Conservation (phyloP, 2,329 filamentous ascomycete species). For the Pseudocercospora ulei region DNA sequence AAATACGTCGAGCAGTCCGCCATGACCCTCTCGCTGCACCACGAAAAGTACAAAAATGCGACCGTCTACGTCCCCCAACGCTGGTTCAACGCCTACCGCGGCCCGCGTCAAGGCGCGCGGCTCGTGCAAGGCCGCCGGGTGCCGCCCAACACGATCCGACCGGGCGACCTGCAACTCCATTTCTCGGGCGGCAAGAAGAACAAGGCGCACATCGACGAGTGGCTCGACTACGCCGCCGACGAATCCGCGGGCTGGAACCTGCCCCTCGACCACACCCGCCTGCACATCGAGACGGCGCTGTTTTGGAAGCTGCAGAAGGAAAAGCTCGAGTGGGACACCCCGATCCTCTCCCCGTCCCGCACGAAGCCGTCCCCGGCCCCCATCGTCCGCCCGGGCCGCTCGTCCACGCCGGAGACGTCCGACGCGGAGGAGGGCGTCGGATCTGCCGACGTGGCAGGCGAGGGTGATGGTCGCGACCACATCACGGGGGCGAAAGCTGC, state of each 20-base stretch:
- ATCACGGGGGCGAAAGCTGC: too few species aligned
- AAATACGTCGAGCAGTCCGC: conserved; percentile 10
- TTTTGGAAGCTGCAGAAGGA: conserved; percentile 25
- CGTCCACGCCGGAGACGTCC: too few species aligned
- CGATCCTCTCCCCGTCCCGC: too few species aligned
- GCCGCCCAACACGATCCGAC: conserved; percentile 6
- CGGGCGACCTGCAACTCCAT: conserved; percentile 21
- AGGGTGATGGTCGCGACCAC: too few species aligned
- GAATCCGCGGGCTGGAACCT: conserved; percentile 12
- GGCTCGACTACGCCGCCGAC: too few species aligned
- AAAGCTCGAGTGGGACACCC: too few species aligned
- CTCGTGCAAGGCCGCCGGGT: conserved; percentile 32
- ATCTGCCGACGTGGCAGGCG: too few species aligned
- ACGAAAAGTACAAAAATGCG: conserved; percentile 6
- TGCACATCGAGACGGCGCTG: conserved; percentile 15
- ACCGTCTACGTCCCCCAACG: conserved; percentile 15
- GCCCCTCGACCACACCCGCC: conserved; percentile 21
- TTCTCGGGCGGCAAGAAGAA: conserved; percentile 26
- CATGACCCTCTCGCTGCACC: neutral
- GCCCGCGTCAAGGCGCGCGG: conserved; percentile 7
- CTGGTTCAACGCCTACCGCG: conserved; percentile 27
- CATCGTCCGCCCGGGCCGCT: too few species aligned
- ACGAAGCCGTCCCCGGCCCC: too few species aligned
- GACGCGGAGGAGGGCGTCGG: too few species aligned
- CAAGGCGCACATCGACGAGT: conserved; percentile 5